Evolutionary conservation across 1,139 yeast genomes (phyloP).

Genomic region (Arxiozyma heterogenica): DNA sequence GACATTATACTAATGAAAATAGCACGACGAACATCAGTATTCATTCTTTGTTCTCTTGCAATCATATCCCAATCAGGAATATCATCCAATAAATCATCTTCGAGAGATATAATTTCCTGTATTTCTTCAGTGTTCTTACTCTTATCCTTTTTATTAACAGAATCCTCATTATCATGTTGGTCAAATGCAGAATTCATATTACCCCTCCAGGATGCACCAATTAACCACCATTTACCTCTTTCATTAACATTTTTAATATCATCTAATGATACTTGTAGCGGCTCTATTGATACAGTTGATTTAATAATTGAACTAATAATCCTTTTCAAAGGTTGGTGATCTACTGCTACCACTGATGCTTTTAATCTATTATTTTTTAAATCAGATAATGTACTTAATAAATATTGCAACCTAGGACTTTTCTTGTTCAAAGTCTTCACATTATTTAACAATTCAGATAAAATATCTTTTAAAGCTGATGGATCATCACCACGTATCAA

Average conservation of each 20-base stretch:
- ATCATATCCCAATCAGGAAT: constrained; percentile 84
- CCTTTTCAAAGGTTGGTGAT: constrained; percentile 47
- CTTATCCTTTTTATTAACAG: constrained; percentile 24
- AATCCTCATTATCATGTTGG: constrained; percentile 10
- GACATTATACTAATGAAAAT: constrained; percentile 92
- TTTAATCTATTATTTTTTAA: constrained; percentile 78
- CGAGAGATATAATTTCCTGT: constrained; percentile 11
- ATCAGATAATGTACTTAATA: constrained; percentile 76
- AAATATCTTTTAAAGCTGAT: constrained; percentile 69
- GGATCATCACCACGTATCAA: constrained; percentile 90
- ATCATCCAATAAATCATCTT: constrained; percentile 47
- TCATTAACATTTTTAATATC: constrained; percentile 72
- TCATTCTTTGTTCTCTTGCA: constrained; percentile 83
- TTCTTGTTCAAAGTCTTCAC: constrained; percentile 35
- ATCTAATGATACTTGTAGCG: constrained; percentile 72
- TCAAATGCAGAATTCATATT: constrained; percentile 32
- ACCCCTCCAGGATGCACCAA: constrained; percentile 96
- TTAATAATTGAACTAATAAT: constrained; percentile 39
- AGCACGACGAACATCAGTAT: constrained; percentile 89
- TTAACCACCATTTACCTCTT: constrained; percentile 97
- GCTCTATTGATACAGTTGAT: constrained; percentile 50
- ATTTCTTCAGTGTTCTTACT: constrained; percentile 21
- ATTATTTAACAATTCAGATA: constrained; percentile 45
- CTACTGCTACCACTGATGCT: constrained; percentile 28
- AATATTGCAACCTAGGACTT: constrained; percentile 64